These are phyloP conservation scores for Oryza rufipogon DNA, from an alignment of 176 grass and related monocot species.

Conservation along the genomic window DNA sequence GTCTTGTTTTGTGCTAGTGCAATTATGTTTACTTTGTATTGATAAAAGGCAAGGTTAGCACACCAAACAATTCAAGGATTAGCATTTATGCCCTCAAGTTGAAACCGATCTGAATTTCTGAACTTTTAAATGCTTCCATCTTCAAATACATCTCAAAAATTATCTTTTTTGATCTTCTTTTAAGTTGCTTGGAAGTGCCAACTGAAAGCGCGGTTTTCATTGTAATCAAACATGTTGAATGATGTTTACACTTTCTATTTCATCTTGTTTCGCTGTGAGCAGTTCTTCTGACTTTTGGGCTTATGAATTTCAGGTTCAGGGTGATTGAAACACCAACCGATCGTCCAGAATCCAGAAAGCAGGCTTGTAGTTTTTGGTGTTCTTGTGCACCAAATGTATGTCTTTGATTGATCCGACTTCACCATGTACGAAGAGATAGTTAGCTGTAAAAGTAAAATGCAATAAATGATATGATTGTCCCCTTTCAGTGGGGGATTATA, in stretches of 20 bases:
- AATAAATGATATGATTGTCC: conserved; percentile 1
- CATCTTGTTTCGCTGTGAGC: not conserved
- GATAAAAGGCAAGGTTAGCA: not conserved
- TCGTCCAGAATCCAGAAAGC: conserved; percentile 2
- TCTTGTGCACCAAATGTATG: conserved; percentile 9
- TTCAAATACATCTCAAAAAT: not conserved
- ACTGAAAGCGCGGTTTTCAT: not conserved
- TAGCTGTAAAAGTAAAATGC: conserved; percentile 16
- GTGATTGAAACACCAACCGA: conserved; percentile 8
- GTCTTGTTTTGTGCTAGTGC: not conserved
- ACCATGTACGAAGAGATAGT: conserved; percentile 27
- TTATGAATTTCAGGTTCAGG: conserved; percentile 44
- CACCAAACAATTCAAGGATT: not conserved
- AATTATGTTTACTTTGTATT: not conserved
- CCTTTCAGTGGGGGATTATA: not conserved
- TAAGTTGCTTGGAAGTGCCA: not conserved
- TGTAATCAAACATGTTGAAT: not conserved
- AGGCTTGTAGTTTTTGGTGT: not conserved
- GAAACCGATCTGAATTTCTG: not conserved
- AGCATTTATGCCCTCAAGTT: not conserved
- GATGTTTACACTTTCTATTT: not conserved
- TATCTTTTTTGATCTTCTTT: too few relatives aligned
- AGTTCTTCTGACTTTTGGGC: conserved; percentile 21
- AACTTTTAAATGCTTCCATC: not conserved
- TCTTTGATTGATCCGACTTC: conserved; percentile 22